These are phyloP conservation scores for Coprinopsis sp. DNA, from an alignment of 768 basidiomycete genomes.

Conservation along the genomic window DNA sequence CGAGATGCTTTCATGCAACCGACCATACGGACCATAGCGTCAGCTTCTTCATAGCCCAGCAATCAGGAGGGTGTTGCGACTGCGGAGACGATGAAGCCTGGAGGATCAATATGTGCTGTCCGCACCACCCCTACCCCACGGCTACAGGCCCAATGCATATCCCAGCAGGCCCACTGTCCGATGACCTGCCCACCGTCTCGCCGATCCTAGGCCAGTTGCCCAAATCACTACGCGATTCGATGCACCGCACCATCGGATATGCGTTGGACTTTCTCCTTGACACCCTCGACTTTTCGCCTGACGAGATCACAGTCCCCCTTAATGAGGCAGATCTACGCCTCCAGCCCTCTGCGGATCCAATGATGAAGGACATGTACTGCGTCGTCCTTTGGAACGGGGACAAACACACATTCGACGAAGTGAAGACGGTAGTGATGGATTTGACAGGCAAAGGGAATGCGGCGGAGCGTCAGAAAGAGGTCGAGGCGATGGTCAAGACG, in stretches of 20 bases:
- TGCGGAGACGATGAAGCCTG: slow-evolving; percentile 92
- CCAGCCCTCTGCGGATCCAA: slow-evolving; percentile 73
- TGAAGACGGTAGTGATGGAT: slow-evolving; percentile 68
- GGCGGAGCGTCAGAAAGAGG: slow-evolving; percentile 49
- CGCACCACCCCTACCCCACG: slow-evolving; percentile 59
- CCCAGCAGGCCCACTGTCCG: slow-evolving; percentile 36
- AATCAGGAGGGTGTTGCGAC: slow-evolving; percentile 91
- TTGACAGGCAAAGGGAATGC: slow-evolving; percentile 34
- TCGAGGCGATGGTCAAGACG: slow-evolving; percentile 41
- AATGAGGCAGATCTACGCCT: slow-evolving; percentile 67
- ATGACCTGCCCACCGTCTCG: slow-evolving; percentile 56
- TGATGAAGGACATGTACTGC: slow-evolving; percentile 74
- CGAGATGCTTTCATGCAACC: slow-evolving; percentile 86
- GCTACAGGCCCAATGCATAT: slow-evolving; percentile 37
- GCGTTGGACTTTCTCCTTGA: slow-evolving; percentile 81
- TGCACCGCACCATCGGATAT: slow-evolving; percentile 69
- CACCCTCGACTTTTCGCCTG: slow-evolving; percentile 76
- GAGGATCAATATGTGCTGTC: slow-evolving; percentile 62
- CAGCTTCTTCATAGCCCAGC: slow-evolving; percentile 88
- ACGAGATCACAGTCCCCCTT: slow-evolving; percentile 64
- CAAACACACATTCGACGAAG: slow-evolving; percentile 89
- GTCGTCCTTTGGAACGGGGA: slow-evolving; percentile 96
- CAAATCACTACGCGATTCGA: slow-evolving; percentile 65
- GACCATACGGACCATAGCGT: slow-evolving; percentile 86
- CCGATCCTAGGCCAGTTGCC: slow-evolving; percentile 54